These are phyloP conservation scores for Bathelium albidoporum DNA, from an alignment of 495 filamentous ascomycete species.

Conservation along the genomic window DNA sequence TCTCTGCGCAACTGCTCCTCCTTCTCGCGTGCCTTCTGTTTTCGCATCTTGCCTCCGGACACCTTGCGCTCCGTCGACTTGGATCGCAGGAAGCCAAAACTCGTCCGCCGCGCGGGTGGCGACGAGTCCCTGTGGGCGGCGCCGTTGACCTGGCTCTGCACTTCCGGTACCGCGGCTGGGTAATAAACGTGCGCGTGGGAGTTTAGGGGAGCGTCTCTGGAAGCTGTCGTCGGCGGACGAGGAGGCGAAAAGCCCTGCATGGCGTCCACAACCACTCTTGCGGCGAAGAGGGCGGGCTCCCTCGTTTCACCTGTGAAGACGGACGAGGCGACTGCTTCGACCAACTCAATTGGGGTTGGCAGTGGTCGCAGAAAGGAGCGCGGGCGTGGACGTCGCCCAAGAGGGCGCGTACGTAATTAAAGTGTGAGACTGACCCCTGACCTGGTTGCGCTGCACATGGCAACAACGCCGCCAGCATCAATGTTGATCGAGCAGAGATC, in stretches of 20 bases:
- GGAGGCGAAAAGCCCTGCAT: background rate
- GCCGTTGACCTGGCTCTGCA: background rate
- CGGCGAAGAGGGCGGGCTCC: background rate
- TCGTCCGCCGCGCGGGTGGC: constrained; percentile 15
- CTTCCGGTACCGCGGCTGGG: background rate
- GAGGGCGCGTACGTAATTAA: background rate
- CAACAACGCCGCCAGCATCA: background rate
- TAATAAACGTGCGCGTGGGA: background rate
- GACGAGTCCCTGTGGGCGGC: background rate
- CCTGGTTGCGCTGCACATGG: background rate
- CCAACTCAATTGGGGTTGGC: background rate
- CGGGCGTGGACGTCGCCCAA: background rate
- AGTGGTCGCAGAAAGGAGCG: background rate
- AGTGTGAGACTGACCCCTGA: background rate
- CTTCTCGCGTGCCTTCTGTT: constrained; percentile 47
- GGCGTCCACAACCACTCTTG: background rate
- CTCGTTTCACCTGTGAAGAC: background rate
- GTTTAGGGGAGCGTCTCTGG: background rate
- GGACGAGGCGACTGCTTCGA: background rate
- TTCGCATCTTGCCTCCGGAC: constrained; percentile 56
- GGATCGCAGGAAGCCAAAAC: constrained; percentile 27
- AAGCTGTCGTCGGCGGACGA: background rate
- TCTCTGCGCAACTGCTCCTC: constrained; percentile 59
- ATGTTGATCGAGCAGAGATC: background rate
- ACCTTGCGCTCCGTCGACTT: constrained; percentile 25